These are phyloP conservation scores for Aspergillus bombycis DNA, from an alignment of 2,329 filamentous ascomycete genomes.

Conservation along the genomic window DNA sequence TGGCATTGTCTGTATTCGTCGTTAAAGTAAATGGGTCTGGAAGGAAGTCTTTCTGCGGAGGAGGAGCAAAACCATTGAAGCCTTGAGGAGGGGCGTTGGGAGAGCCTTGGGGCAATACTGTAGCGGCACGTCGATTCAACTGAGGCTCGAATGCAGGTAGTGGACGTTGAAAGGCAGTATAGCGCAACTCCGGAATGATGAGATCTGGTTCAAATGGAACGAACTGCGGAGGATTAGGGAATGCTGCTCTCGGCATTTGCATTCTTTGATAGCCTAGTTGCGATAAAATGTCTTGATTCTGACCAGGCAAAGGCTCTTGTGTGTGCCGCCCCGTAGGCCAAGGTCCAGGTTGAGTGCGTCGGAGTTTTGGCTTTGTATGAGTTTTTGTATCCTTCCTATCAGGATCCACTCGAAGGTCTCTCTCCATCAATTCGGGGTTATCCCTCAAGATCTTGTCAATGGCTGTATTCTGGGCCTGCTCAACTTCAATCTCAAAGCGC, in stretches of 20 bases:
- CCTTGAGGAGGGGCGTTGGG: not conserved
- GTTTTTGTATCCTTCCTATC: not conserved
- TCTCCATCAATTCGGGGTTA: conserved; percentile 25
- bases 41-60: not conserved
- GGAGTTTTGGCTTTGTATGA: not conserved
- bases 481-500: conserved; percentile 29
- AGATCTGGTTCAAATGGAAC: not conserved
- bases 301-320: not conserved
- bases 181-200: not conserved
- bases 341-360: not conserved
- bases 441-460: conserved; percentile 31
- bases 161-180: not conserved
- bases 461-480: conserved; percentile 32
- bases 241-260: not conserved
- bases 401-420: conserved; percentile 22
- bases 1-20: not conserved
- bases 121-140: not conserved
- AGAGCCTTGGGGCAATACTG: not conserved
- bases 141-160: not conserved
- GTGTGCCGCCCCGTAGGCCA: not conserved
- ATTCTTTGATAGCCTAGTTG: not conserved
- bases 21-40: not conserved
- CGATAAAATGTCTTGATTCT: not conserved
- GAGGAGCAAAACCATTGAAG: not conserved
- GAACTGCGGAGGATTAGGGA: not conserved